Base-by-base conservation (phyloP, 208 protist species). In the Tritrichomonas foetus region DNA sequence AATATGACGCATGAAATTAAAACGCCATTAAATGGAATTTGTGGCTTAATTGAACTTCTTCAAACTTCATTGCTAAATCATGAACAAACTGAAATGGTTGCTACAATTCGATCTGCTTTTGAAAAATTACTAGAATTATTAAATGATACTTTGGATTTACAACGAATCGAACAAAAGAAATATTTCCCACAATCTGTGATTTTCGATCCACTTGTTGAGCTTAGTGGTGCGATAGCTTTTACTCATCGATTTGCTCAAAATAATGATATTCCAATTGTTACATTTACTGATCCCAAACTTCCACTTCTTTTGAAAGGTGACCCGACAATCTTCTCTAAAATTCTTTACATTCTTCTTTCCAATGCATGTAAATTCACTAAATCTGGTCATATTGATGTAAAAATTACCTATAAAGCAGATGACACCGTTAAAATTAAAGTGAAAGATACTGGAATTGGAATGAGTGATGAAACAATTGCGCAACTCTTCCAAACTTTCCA, bases 321-420 rank as follows among this genome's bases (percentile, higher is more conserved):
- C 20, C 74, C 74, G 25, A 33, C 47, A 20, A 50, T 82, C 22
- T 53, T 96, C n/a, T n/a, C 93, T 22, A 94, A 95, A 39, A 94
- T 96, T 0, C 20, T 95, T 2, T 36, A 94, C 13, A 96, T 96
- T 74, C 44, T 96, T 0, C 27, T 95, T 30, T 84, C 92, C 9
- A 96, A 96, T 92, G 94, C 96, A 0, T 50, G 95, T n/a, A 96
- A 96, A 61, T 96, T 96, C 80, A 95, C 95, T 30, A 50, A 92
- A 14, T 66, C 93, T 78, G 93, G 66, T 13, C 25, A 36, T 13
- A 72, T 94, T 11, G n/a, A 50, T n/a, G 3, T 49, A 20, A 22
- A 33, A 25, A 82, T 39, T 16, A 5, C 50, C 36, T 20, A 93
- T 39, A 30, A 93, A n/a, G 82, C 33, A 44, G 41, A 14, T n/a